Percentiles rank a stretch among this genome's conserved stretches.
Evolutionary conservation across 202 grass and related monocot genomes (phyloP).

Genomic region (Hordeum pubiflorum): DNA sequence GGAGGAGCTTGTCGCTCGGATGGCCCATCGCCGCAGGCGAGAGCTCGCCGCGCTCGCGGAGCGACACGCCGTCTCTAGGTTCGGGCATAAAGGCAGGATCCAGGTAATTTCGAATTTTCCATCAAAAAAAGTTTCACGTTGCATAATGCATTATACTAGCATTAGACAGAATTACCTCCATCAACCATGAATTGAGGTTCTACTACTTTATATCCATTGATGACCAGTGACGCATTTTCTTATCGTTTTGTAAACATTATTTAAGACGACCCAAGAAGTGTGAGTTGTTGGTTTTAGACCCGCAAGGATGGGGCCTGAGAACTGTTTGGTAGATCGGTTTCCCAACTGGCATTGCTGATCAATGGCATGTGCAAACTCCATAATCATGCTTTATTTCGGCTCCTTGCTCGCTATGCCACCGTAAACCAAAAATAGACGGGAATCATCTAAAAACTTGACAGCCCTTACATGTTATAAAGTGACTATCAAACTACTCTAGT

Average conservation of each 20-base stretch:
- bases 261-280: conserved; percentile 22
- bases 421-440: neutral
- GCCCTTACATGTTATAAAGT: neutral
- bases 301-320: conserved; percentile 14
- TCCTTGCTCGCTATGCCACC: neutral
- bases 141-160: neutral
- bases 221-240: conserved; percentile 15
- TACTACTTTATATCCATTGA: neutral
- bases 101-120: conserved; percentile 35
- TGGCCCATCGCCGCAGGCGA: conserved; percentile 56
- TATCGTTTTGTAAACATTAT: conserved; percentile 11
- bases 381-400: conserved; percentile 25
- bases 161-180: neutral
- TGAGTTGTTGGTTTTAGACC: conserved; percentile 39
- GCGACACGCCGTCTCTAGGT: conserved; percentile 50
- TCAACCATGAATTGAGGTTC: conserved; percentile 9
- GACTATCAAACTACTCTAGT: neutral
- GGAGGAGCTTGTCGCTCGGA: conserved; percentile 63
- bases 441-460: neutral
- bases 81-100: conserved; percentile 64
- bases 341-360: conserved; percentile 39
- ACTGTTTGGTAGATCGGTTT: conserved; percentile 54
- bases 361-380: conserved; percentile 37
- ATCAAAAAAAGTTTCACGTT: too few species aligned
- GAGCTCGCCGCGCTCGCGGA: conserved; percentile 57